Base-by-base conservation (phyloP, 805 yeast species). In the Zygoascus bituminiphila region DNA sequence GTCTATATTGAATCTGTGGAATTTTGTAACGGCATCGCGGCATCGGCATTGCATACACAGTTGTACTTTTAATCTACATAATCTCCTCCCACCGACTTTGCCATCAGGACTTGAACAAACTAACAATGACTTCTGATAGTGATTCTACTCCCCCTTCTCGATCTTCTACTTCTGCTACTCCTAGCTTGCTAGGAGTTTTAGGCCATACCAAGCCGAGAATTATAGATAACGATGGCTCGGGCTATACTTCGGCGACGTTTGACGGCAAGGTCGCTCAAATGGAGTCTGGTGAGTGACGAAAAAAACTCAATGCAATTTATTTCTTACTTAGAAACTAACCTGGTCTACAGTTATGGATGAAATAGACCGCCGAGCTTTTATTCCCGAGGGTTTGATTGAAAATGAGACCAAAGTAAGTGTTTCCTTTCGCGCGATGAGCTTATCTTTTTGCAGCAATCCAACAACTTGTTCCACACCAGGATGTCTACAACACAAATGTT, bases 341-440 rank as follows among this genome's bases (percentile, higher is more conserved):
- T 15, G 17, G 15, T 9, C 25, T 39, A 23, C 25, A 52, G 97
- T 91, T 40, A 77, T 88, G 66, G 95, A 88, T 62, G 73, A 79
- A 37, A 70, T 91, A 49, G 95, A 88, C 62, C 73, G 76, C 47
- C 79, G 82, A 29, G 98, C 96, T 0, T 86, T 91, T 62, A 85
- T 91, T 52, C 98, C 98, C 8, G 95, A 85, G 58, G 68, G 77
- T 49, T 73, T 88, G 58, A 85, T 91, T 55, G 96, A 88, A 66
- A 72, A 76, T 48, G 98, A 91, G 68, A 82, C 91, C 6, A 77
- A 74, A 49, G 65, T 62, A 48, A 25, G 62, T 53, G 19, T 39
- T 48, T 36, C 29, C 14, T 39, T 6, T 20, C 5, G 17, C 14
- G 41, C 21, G 38, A 19, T 42, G 38, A 22, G 9, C 38, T 42